Conservation (phyloP, 306 rosid genomes). For the Citrullus colocynthis region DNA sequence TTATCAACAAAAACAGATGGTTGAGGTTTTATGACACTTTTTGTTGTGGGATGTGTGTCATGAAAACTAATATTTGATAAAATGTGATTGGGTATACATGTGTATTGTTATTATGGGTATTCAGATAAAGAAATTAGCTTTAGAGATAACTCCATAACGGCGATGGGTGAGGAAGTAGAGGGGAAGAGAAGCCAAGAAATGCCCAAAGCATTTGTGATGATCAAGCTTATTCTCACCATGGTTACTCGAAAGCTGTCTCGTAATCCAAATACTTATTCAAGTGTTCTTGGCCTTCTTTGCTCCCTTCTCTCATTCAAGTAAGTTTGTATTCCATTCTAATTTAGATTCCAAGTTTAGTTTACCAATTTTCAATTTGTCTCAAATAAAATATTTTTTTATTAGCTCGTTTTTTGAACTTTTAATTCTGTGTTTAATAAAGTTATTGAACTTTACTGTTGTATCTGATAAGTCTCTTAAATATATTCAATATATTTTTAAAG, state of each 20-base stretch:
- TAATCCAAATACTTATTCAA: constrained; percentile 36
- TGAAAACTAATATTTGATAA: background rate
- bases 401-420: too few relatives aligned
- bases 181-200: constrained; percentile 13
- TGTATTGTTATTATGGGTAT: background rate
- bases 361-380: too few relatives aligned
- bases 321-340: background rate
- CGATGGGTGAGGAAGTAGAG: constrained; percentile 13
- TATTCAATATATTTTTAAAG: too few relatives aligned
- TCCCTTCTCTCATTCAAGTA: constrained; percentile 33
- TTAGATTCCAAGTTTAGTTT: too few relatives aligned
- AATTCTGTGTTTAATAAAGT: too few relatives aligned
- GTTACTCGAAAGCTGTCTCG: constrained; percentile 32
- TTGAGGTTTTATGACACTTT: too few relatives aligned
- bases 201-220: constrained; percentile 24
- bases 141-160: constrained; percentile 19
- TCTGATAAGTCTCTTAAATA: too few relatives aligned
- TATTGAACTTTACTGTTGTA: too few relatives aligned
- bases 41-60: too few relatives aligned
- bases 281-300: constrained; percentile 27
- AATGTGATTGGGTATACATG: background rate
- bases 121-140: constrained; percentile 31
- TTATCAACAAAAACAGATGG: too few relatives aligned
- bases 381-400: too few relatives aligned
- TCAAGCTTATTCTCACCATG: constrained; percentile 27